These are phyloP conservation scores for Candida schatavii DNA, from an alignment of 805 yeast species.

Conservation along the genomic window DNA sequence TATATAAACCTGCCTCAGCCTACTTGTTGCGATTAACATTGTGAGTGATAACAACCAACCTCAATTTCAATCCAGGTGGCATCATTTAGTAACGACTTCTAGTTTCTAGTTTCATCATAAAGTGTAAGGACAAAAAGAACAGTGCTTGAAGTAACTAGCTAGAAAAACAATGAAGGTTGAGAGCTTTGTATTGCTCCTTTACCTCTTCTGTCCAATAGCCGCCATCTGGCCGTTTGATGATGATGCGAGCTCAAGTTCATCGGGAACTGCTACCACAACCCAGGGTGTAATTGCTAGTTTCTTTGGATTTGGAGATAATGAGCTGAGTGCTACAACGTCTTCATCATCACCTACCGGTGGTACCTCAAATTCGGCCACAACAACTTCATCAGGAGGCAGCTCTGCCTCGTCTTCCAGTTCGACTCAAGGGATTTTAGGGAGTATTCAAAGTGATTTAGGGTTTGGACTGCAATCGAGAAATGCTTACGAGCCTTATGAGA, in stretches of 20 bases:
- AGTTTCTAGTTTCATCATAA: too few species aligned
- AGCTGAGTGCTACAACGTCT: background rate
- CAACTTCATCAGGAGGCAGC: background rate
- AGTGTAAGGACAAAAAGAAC: too few species aligned
- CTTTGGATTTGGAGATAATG: background rate
- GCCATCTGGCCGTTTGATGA: constrained; percentile 2
- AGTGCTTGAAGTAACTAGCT: too few species aligned
- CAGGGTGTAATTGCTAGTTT: background rate
- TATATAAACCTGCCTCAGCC: too few species aligned
- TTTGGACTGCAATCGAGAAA: constrained; percentile 7
- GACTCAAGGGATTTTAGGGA: background rate
- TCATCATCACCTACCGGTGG: background rate
- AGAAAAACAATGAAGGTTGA: background rate
- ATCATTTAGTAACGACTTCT: too few species aligned
- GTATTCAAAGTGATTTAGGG: background rate
- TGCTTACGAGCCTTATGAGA: constrained; percentile 29
- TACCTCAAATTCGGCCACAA: background rate
- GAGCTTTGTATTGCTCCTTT: background rate
- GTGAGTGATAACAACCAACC: too few species aligned
- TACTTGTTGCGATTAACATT: too few species aligned
- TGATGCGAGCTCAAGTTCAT: background rate
- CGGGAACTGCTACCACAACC: background rate
- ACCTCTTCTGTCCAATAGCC: background rate
- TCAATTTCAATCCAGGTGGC: too few species aligned
- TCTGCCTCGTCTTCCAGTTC: constrained; percentile 1